Base-by-base conservation (phyloP, 2,329 filamentous ascomycete species). In the Talaromyces funiculosus region DNA sequence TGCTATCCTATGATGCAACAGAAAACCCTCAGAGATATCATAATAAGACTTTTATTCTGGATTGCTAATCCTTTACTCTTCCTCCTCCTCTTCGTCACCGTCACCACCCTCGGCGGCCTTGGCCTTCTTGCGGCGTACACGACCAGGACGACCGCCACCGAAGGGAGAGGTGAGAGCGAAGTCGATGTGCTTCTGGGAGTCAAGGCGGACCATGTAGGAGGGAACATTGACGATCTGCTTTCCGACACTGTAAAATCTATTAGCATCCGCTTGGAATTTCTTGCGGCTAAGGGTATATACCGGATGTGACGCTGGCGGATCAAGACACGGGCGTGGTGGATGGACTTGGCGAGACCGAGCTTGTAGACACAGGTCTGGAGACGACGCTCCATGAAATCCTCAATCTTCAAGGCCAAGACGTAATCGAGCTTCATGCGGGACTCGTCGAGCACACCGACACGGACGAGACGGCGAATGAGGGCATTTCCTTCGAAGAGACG, bases 391-490 rank as follows among this genome's bases (percentile, higher is more conserved):
- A 99, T 87, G 89, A 99, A 99, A 83, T 99, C 94, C 84, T 99
- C 94, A 75, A 95, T 90, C 87, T 96, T 96, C 65, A 99, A 89
- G 83, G 94, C 94, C 78, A 99, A 85, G 78, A 99, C 94, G 89
- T 99, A 97, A 97, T 99, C 94, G 86, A 99, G 94, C 90, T 97
- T 99, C 94, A 99, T 99, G 87, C 94, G 94, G 80, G 92, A 92
- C 86, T 99, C 94, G 81, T 99, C 94, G 77, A 99, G 91, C 77
- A 99, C 94, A 90, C 94, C 94, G 79, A 97, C 92, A 81, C 94
- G 94, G 71, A 99, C 94, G 71, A 99, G 92, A 90, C 94, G 94
- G 81, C 94, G 94, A 89, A 99, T 99, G 80, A 99, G 88, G 80
- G 94, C 94, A 82, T 99, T 99, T 83, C 94, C 94, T 87, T 99